Evolutionary conservation across 2,329 filamentous ascomycete genomes (phyloP).

Genomic region (Colletotrichum destructivum): DNA sequence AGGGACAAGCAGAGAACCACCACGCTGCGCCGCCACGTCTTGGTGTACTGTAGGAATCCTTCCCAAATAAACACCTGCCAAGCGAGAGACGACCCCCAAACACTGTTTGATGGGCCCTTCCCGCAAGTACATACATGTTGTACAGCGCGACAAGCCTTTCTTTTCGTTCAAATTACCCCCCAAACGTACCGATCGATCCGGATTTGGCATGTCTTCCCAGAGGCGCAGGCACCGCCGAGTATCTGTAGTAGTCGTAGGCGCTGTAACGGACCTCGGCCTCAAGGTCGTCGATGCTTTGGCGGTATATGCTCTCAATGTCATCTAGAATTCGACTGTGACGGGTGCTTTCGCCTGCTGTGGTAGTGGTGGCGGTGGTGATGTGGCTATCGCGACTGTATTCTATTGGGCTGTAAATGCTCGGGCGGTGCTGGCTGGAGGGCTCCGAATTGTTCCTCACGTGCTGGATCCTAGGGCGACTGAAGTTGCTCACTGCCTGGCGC

Average conservation of each 20-base stretch:
- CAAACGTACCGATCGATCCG: conserved; percentile 27
- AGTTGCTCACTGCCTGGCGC: conserved; percentile 18
- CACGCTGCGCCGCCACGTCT: background rate
- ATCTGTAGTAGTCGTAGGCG: conserved; percentile 8
- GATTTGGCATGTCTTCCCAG: conserved; percentile 28
- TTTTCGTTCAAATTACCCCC: conserved; percentile 17
- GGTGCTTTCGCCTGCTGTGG: conserved; percentile 10
- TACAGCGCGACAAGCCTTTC: background rate
- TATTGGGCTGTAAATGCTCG: conserved; percentile 5
- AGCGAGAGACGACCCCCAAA: conserved; percentile 12
- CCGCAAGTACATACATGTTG: background rate
- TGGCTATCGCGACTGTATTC: conserved; percentile 4
- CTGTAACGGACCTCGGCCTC: conserved; percentile 17
- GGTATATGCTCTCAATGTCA: conserved; percentile 25
- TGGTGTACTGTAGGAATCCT: background rate
- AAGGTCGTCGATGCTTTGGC: conserved; percentile 21
- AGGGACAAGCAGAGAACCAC: conserved; percentile 25
- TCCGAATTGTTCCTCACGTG: conserved; percentile 22
- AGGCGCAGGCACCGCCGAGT: conserved; percentile 15
- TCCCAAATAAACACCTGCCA: conserved; percentile 11
- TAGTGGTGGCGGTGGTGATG: background rate
- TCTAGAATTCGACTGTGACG: conserved; percentile 28
- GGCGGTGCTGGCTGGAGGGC: conserved; percentile 9
- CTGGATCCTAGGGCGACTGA: conserved; percentile 27
- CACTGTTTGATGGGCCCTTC: conserved; percentile 15